Percentiles rank a stretch among this genome's conserved stretches.
phyloP scores from a whole-genome alignment of 2,329 filamentous ascomycete genomes.

The Sporothrix protearum region DNA sequence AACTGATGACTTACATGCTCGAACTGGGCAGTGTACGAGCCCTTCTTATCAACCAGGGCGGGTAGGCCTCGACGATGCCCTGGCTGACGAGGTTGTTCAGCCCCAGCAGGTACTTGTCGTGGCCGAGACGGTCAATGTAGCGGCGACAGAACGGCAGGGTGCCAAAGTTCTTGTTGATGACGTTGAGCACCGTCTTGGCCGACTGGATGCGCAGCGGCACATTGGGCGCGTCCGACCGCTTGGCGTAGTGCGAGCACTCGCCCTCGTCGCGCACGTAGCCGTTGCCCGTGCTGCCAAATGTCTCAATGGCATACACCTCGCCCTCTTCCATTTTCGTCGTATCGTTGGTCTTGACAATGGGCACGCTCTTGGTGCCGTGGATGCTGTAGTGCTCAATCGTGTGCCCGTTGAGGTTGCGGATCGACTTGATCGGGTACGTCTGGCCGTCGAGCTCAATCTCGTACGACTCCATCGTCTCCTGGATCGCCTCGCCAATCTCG shows the following conservation, averaged over 20 bases:
- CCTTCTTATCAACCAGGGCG: conserved; percentile 89
- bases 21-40: conserved; percentile 89
- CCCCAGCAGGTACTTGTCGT: conserved; percentile 92
- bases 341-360: conserved; percentile 84
- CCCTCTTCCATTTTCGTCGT: conserved; percentile 97
- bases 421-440: conserved; percentile 76
- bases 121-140: conserved; percentile 87
- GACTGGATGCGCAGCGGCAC: conserved; percentile 73
- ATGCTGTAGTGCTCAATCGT: conserved; percentile 87
- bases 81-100: conserved; percentile 79
- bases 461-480: conserved; percentile 91
- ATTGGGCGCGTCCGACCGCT: conserved; percentile 67
- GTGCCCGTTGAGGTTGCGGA: conserved; percentile 84
- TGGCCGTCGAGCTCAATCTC: conserved; percentile 79
- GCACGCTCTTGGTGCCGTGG: conserved; percentile 88
- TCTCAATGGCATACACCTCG: conserved; percentile 93
- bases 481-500: conserved; percentile 78
- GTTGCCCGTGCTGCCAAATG: conserved; percentile 89
- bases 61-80: conserved; percentile 86
- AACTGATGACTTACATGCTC: conserved; percentile 73
- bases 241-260: conserved; percentile 86
- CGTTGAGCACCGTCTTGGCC: conserved; percentile 78
- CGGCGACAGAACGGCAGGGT: conserved; percentile 87
- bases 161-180: conserved; percentile 95
- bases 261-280: conserved; percentile 84